Evolutionary conservation across 768 basidiomycete genomes (phyloP).

Genomic region (Suillus decipiens): DNA sequence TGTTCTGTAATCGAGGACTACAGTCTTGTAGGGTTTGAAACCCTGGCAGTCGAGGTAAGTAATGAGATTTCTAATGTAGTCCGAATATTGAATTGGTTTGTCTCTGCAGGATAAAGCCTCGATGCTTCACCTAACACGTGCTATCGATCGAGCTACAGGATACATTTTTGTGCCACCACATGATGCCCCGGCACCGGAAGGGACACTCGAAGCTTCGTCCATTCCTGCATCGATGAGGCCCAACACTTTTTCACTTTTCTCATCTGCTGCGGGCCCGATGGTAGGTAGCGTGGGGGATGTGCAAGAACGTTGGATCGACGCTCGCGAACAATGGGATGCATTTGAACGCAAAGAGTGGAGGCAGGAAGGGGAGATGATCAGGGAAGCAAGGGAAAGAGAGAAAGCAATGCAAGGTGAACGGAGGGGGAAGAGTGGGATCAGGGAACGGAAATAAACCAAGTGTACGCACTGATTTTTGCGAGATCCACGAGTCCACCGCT

Average conservation of each 20-base stretch:
- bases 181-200: conserved; percentile 32
- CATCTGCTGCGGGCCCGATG: conserved; percentile 59
- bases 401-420: conserved; percentile 8
- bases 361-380: conserved; percentile 58
- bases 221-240: conserved; percentile 47
- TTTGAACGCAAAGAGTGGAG: conserved; percentile 79
- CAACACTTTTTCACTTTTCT: conserved; percentile 69
- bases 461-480: background rate
- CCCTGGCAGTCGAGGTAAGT: conserved; percentile 87
- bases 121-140: conserved; percentile 85
- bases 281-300: conserved; percentile 67
- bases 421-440: conserved; percentile 21
- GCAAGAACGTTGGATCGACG: conserved; percentile 95
- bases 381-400: conserved; percentile 26
- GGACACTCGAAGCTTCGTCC: conserved; percentile 32
- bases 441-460: conserved; percentile 28
- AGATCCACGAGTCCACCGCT: background rate
- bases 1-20: conserved; percentile 94
- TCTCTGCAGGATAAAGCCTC: conserved; percentile 80
- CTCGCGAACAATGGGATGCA: conserved; percentile 78
- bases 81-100: background rate
- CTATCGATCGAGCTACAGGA: conserved; percentile 90
- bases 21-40: conserved; percentile 92
- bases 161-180: conserved; percentile 80
- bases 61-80: conserved; percentile 18